These are phyloP conservation scores for Phytophthora sansomeana DNA, from an alignment of 352 stramenopile genomes.

Conservation along the genomic window DNA sequence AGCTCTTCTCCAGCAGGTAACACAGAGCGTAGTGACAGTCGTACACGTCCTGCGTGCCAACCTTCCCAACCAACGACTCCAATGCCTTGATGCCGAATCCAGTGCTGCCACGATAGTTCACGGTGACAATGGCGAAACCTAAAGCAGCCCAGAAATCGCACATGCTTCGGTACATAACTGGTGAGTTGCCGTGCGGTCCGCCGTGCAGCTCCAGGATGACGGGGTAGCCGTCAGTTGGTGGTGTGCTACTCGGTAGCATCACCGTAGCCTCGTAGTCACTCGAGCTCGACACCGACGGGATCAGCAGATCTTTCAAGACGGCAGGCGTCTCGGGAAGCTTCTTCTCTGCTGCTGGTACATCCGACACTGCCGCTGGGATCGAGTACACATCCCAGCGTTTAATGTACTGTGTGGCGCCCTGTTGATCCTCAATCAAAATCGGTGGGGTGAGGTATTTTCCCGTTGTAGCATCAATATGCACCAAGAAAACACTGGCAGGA, in stretches of 20 bases:
- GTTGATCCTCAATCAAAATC: slow-evolving; percentile 61
- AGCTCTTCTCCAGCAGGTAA: slow-evolving; percentile 71
- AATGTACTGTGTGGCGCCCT: slow-evolving; percentile 45
- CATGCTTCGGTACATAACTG: slow-evolving; percentile 85
- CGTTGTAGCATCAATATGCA: slow-evolving; percentile 53
- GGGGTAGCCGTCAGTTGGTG: slow-evolving; percentile 58
- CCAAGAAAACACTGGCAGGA: slow-evolving; percentile 63
- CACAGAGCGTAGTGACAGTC: slow-evolving; percentile 91
- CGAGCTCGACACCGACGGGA: slow-evolving; percentile 55
- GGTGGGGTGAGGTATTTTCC: slow-evolving; percentile 47
- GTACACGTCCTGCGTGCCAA: slow-evolving; percentile 93
- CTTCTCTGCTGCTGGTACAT: slow-evolving; percentile 48
- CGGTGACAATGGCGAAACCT: slow-evolving; percentile 91
- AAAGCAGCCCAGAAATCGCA: slow-evolving; percentile 92
- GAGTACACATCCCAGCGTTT: slow-evolving; percentile 68
- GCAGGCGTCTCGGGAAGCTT: slow-evolving; percentile 36
- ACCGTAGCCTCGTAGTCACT: slow-evolving; percentile 83
- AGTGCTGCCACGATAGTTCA: slow-evolving; percentile 97
- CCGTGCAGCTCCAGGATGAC: slow-evolving; percentile 92
- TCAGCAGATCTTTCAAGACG: slow-evolving; percentile 52
- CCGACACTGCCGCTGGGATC: slow-evolving; percentile 61
- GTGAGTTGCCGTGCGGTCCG: slow-evolving; percentile 91
- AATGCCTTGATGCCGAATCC: slow-evolving; percentile 93
- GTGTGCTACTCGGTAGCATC: slow-evolving; percentile 55
- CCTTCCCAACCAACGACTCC: slow-evolving; percentile 90